Percentiles rank a stretch among this genome's conserved stretches.
These are phyloP conservation scores for Fusarium concolor DNA, from an alignment of 2,329 filamentous ascomycete species.

Conservation along the genomic window DNA sequence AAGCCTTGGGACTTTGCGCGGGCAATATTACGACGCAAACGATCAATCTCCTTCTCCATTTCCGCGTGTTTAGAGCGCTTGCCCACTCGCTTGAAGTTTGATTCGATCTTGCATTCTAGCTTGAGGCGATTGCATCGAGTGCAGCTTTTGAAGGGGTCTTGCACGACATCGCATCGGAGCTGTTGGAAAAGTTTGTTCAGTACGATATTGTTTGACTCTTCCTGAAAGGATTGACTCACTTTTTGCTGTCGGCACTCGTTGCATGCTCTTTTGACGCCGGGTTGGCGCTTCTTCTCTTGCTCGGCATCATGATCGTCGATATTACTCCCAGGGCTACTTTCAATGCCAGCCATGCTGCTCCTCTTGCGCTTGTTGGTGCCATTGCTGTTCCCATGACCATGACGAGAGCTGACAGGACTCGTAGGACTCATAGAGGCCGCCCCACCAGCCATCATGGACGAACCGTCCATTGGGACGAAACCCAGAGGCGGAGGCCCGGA, in stretches of 20 bases:
- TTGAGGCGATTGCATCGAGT: slow-evolving; percentile 82
- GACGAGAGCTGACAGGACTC: slow-evolving; percentile 65
- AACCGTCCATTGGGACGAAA: slow-evolving; percentile 59
- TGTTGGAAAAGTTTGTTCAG: slow-evolving; percentile 50
- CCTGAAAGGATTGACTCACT: slow-evolving; percentile 61
- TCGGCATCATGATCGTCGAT: slow-evolving; percentile 67
- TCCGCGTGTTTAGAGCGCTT: slow-evolving; percentile 87
- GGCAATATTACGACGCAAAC: slow-evolving; percentile 70
- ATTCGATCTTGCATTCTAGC: slow-evolving; percentile 86
- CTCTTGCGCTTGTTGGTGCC: slow-evolving; percentile 67
- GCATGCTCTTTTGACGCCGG: slow-evolving; percentile 81
- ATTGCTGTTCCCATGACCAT: slow-evolving; percentile 56
- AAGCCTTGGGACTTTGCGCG: slow-evolving; percentile 71
- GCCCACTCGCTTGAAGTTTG: slow-evolving; percentile 86
- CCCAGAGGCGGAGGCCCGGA: slow-evolving; percentile 31
- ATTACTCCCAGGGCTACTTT: slow-evolving; percentile 70
- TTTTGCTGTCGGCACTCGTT: slow-evolving; percentile 90
- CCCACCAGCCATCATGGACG: slow-evolving; percentile 59
- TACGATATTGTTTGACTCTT: not conserved
- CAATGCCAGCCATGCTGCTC: slow-evolving; percentile 62
- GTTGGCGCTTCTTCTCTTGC: slow-evolving; percentile 71
- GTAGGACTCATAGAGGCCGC: slow-evolving; percentile 65
- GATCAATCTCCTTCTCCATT: slow-evolving; percentile 86
- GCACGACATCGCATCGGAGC: slow-evolving; percentile 86
- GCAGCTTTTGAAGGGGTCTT: slow-evolving; percentile 83